Conservation (phyloP, 225 moss, liverwort and hornwort genomes). For the Physcomitrium patens region DNA sequence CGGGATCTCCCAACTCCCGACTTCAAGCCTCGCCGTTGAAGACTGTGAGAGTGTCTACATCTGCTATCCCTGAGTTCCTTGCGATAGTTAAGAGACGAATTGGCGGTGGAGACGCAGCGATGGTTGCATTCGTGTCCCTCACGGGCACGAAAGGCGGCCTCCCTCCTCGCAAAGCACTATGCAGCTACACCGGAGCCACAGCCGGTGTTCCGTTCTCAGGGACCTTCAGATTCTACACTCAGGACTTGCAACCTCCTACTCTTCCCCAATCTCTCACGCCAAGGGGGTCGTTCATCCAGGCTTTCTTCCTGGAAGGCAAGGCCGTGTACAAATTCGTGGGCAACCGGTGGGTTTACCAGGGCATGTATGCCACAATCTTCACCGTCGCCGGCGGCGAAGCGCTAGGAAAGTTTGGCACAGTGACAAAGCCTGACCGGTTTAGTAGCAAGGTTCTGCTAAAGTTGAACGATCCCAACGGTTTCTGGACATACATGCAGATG, state of each 20-base stretch:
- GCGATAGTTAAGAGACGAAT: conserved; percentile 27
- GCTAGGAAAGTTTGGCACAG: conserved; percentile 35
- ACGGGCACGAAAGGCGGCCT: conserved; percentile 31
- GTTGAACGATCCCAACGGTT: conserved; percentile 44
- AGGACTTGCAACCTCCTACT: conserved; percentile 32
- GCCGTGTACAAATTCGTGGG: conserved; percentile 34
- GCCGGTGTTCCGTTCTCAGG: conserved; percentile 43
- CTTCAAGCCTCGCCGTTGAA: conserved; percentile 34
- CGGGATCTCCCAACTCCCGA: conserved; percentile 7
- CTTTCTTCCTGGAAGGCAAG: conserved; percentile 38
- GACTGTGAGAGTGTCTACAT: conserved; percentile 29
- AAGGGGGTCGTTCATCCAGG: conserved; percentile 25
- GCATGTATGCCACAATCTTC: conserved; percentile 32
- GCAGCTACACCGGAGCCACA: conserved; percentile 28
- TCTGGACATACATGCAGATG: conserved; percentile 27
- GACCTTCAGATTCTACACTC: conserved; percentile 40
- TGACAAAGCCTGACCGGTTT: background rate
- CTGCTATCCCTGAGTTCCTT: conserved; percentile 47
- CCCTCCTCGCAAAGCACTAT: conserved; percentile 35
- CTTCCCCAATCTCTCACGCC: conserved; percentile 18
- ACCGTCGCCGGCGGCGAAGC: conserved; percentile 36
- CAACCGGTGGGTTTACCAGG: conserved; percentile 31
- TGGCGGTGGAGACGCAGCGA: conserved; percentile 31
- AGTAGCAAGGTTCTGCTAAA: conserved; percentile 31
- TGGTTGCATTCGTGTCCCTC: conserved; percentile 33